phyloP scores from a whole-genome alignment of 805 yeast species.

The Wickerhamiella azymoides region DNA sequence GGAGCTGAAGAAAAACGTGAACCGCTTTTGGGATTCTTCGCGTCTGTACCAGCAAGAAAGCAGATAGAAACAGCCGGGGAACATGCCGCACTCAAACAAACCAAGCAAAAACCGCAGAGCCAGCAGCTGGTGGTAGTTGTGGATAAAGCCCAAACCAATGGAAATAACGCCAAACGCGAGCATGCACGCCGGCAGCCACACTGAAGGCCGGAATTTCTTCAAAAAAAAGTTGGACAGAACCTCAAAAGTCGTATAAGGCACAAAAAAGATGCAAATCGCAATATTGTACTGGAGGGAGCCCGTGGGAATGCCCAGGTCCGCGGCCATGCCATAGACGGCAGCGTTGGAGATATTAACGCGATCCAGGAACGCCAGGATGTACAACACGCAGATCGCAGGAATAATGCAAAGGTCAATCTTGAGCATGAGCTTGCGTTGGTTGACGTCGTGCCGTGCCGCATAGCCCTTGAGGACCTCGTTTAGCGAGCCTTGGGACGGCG shows the following conservation, averaged over 20 bases:
- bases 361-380: slow-evolving; percentile 65
- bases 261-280: slow-evolving; percentile 56
- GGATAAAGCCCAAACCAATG: slow-evolving; percentile 51
- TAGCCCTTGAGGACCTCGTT: slow-evolving; percentile 19
- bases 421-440: slow-evolving; percentile 43
- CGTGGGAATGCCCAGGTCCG: slow-evolving; percentile 30
- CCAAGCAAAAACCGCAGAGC: slow-evolving; percentile 57
- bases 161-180: slow-evolving; percentile 49
- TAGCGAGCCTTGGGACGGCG: neutral
- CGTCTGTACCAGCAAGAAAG: slow-evolving; percentile 52
- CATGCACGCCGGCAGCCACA: slow-evolving; percentile 48
- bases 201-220: slow-evolving; percentile 46
- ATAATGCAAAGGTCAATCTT: slow-evolving; percentile 57
- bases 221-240: slow-evolving; percentile 49
- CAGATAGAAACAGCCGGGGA: slow-evolving; percentile 63
- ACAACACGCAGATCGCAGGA: slow-evolving; percentile 62
- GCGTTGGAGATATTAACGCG: slow-evolving; percentile 78
- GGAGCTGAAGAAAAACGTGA: slow-evolving; percentile 53
- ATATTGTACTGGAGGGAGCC: slow-evolving; percentile 49
- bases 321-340: slow-evolving; percentile 51
- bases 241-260: slow-evolving; percentile 53
- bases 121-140: slow-evolving; percentile 43
- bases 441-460: slow-evolving; percentile 35
- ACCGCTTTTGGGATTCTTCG: slow-evolving; percentile 53
- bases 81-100: slow-evolving; percentile 53